phyloP scores from a whole-genome alignment of 2,329 filamentous ascomycete genomes.

The Aureobasidium namibiae region DNA sequence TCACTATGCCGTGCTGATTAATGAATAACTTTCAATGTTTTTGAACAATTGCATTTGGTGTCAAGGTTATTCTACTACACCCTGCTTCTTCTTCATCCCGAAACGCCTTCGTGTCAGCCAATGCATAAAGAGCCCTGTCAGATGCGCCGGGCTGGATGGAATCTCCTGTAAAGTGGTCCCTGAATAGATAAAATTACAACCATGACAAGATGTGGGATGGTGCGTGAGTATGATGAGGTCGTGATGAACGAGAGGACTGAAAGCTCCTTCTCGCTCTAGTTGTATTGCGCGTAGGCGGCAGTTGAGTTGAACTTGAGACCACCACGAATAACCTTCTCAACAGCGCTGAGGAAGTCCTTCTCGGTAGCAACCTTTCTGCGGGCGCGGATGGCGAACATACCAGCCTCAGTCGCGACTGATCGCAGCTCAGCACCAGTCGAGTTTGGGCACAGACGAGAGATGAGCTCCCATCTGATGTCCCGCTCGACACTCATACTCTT shows the following conservation, averaged over 20 bases:
- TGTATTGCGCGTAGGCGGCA: constrained; percentile 98
- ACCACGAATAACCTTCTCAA: constrained; percentile 99
- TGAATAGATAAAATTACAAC: constrained; percentile 11
- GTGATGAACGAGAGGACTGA: neutral
- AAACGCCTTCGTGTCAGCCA: constrained; percentile 3
- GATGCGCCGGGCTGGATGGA: neutral
- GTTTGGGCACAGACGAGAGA: constrained; percentile 93
- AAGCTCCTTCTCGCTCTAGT: constrained; percentile 47
- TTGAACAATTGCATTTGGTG: constrained; percentile 1
- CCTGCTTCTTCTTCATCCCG: neutral
- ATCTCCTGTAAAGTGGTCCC: neutral
- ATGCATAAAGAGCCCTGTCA: constrained; percentile 8
- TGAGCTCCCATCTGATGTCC: constrained; percentile 97
- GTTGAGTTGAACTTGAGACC: constrained; percentile 99
- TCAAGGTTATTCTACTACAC: constrained; percentile 5
- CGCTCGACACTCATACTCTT: constrained; percentile 99
- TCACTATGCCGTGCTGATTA: no score
- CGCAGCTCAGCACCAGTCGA: constrained; percentile 92
- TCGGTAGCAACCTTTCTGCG: constrained; percentile 95
- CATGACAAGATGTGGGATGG: neutral
- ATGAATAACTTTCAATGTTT: no score
- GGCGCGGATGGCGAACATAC: constrained; percentile 95
- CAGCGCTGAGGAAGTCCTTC: constrained; percentile 96
- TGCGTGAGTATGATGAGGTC: neutral
- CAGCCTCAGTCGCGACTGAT: constrained; percentile 94